These are phyloP conservation scores for Tetradesmus obliquus DNA, from an alignment of 139 green algal genomes.

Conservation along the genomic window DNA sequence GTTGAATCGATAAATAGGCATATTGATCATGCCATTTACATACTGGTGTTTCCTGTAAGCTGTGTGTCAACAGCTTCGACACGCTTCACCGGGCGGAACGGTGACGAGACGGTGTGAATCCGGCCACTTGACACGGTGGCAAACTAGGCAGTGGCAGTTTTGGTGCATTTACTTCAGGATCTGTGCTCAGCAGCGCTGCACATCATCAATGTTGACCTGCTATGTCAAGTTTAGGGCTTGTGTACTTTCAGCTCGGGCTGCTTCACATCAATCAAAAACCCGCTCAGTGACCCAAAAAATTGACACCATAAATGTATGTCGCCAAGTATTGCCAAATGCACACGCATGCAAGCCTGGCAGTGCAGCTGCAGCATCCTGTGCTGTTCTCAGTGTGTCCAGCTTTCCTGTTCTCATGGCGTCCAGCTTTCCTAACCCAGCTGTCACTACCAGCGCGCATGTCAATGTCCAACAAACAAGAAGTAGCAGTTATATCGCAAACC, in stretches of 20 bases:
- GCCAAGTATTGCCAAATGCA: no score
- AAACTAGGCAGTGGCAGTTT: background rate
- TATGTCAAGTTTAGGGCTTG: background rate
- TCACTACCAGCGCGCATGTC: no score
- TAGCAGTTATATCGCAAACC: no score
- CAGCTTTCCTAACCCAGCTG: no score
- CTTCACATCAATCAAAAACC: background rate
- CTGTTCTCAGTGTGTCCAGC: no score
- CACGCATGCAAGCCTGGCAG: no score
- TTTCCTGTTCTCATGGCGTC: no score
- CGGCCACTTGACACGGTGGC: background rate
- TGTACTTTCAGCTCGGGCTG: background rate
- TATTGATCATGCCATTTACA: no score
- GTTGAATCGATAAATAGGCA: background rate
- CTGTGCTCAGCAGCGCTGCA: background rate
- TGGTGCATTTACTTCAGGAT: background rate
- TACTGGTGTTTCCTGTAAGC: background rate
- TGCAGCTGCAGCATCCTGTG: no score
- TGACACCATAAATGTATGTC: no score
- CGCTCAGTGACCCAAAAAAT: no score
- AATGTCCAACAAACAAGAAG: no score
- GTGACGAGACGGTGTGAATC: background rate
- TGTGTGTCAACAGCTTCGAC: background rate
- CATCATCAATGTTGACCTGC: background rate
- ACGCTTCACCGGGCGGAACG: background rate